These are phyloP conservation scores for Boletus rubroflammeus DNA, from an alignment of 768 basidiomycete species.

Conservation along the genomic window DNA sequence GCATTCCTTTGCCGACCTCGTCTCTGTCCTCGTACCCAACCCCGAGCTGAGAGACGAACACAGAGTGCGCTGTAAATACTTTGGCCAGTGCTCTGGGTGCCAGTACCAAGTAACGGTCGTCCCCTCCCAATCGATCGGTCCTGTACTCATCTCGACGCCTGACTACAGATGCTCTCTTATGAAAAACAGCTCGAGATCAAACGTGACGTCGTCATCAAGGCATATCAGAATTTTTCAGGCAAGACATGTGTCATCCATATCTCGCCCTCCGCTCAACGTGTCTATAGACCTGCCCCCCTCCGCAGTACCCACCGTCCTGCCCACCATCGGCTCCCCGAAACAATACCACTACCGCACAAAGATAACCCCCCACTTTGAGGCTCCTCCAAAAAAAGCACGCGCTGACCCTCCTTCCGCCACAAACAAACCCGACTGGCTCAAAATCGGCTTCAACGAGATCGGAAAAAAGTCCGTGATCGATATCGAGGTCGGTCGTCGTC, in stretches of 20 bases:
- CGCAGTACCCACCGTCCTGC: slow-evolving; percentile 58
- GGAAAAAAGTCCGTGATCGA: slow-evolving; percentile 76
- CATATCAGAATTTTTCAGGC: slow-evolving; percentile 71
- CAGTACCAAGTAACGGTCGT: slow-evolving; percentile 73
- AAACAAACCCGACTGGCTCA: slow-evolving; percentile 62
- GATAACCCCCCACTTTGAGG: slow-evolving; percentile 94
- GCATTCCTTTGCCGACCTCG: slow-evolving; percentile 72
- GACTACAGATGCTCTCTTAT: slow-evolving; percentile 92
- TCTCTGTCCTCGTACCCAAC: slow-evolving; percentile 65
- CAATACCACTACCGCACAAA: slow-evolving; percentile 95
- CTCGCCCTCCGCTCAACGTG: slow-evolving; percentile 27
- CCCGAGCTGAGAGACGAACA: slow-evolving; percentile 58
- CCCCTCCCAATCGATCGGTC: background rate
- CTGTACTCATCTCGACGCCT: background rate
- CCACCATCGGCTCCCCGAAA: slow-evolving; percentile 83
- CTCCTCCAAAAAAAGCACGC: slow-evolving; percentile 50
- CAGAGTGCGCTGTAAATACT: slow-evolving; percentile 77
- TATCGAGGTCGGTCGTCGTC: slow-evolving; percentile 66
- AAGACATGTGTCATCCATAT: background rate
- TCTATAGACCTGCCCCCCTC: slow-evolving; percentile 46
- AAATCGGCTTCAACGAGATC: slow-evolving; percentile 86
- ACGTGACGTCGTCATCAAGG: slow-evolving; percentile 78
- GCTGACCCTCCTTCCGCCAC: background rate
- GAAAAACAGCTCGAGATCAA: slow-evolving; percentile 84
- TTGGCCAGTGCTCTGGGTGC: slow-evolving; percentile 87